Evolutionary conservation across 345 rosid species (phyloP), one percentile per base, ranked within the genome.

Genomic region (Crucihimalaya himalaica): DNA sequence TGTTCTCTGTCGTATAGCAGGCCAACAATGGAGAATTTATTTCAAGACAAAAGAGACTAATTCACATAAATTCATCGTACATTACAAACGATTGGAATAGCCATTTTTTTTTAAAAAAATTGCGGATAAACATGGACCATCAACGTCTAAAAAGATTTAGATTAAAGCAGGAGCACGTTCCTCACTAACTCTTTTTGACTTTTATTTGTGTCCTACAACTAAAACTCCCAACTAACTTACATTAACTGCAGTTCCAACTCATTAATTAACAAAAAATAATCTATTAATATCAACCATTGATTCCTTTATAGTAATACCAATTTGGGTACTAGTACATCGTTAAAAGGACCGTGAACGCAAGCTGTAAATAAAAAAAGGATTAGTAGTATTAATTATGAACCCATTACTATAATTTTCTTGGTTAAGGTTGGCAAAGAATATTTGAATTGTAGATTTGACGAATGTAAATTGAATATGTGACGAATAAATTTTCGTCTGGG

Each of bases 81-180:
- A 60, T 51, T 13, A 20, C 47, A 67, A 67, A 39, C n/a, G 48
- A 32, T 47, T 8, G 34, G 14, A 57, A 18, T 14, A 48, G 53
- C 21, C 2, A 43, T 21, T n/a, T n/a, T n/a, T n/a, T n/a, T n/a
- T 27, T 12, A 6, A 0, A 40, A 40, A 16, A 43, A 13, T 54
- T 39, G 63, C 13, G 25, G 70, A 75, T 59, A 62, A 53, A 31
- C 37, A 68, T 43, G 51, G 52, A 69, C 70, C 51, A 51, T 76
- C 79, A 62, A 32, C 52, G 52, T 69, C 74, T 61, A 18, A 51
- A 35, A 28, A 62, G 70, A 60, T 68, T 75, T 29, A 10, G 45
- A 9, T 59, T 50, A 34, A 69, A 69, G 79, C 52, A 69, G 51
- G 51, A 76, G 74, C 79, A 76, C 64, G 79, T 76, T 76, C 63